Conservation (phyloP, 768 basidiomycete species). For the Amanita polypyramis region DNA sequence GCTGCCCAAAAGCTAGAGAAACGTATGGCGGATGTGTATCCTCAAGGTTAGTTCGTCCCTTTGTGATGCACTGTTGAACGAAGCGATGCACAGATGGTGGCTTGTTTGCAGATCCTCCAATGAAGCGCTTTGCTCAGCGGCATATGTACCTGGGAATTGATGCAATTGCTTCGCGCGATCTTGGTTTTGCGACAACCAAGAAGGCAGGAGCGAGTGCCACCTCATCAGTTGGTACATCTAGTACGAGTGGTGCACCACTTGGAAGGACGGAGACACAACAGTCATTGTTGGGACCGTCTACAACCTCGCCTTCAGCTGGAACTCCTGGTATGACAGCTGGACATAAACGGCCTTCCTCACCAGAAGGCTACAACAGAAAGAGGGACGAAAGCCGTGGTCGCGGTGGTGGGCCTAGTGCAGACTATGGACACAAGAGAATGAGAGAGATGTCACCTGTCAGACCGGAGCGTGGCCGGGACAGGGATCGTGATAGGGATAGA, state of each 20-base stretch:
- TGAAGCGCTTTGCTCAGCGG: conserved; percentile 85
- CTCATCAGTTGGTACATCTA: not conserved
- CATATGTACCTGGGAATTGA: conserved; percentile 79
- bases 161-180: conserved; percentile 80
- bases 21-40: conserved; percentile 80
- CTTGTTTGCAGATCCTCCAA: conserved; percentile 57
- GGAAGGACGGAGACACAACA: conserved; percentile 26
- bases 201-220: conserved; percentile 17
- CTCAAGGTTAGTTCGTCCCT: conserved; percentile 47
- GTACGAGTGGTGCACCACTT: conserved; percentile 9
- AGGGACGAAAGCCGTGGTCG: conserved; percentile 18
- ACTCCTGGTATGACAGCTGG: not conserved
- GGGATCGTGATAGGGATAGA: conserved; percentile 1
- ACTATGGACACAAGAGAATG: conserved; percentile 27
- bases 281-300: conserved; percentile 16
- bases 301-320: not conserved
- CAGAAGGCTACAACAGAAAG: conserved; percentile 18
- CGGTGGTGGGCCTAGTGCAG: conserved; percentile 13
- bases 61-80: conserved; percentile 4
- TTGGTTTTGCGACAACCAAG: conserved; percentile 62
- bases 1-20: conserved; percentile 84
- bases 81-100: conserved; percentile 6
- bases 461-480: conserved; percentile 7
- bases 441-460: conserved; percentile 17
- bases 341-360: conserved; percentile 27